Base-by-base conservation (phyloP, 2,329 filamentous ascomycete species). In the Neurospora sp. region DNA sequence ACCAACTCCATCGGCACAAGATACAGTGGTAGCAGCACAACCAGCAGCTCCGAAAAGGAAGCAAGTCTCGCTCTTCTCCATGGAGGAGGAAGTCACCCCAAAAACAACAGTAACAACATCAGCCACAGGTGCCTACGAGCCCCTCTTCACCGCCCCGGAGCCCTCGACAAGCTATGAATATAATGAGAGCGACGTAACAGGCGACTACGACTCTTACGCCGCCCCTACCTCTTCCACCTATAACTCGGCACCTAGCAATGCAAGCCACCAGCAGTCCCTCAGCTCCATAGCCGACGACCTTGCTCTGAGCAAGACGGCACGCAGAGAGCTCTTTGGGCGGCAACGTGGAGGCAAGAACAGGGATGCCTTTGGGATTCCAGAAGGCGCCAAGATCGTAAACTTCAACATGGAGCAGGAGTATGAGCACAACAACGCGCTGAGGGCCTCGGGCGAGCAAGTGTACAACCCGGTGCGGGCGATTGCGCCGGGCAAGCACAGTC, bases 341-440 rank as follows among this genome's bases (percentile, higher is more conserved):
- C 52, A 62, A 33, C 91, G 94, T 5, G 79, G 80, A 28, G 84
- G 84, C 28, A 77, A 78, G 38, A 58, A 28, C 28, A 66, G 19
- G 67, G 10, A 46, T 33, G 78, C 78, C n/a, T 74, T 70, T 39
- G 77, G 77, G 52, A 79, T 73, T 74, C 79, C 40, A 80, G 80
- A 69, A 73, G 84, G 84, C 2, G 84, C 87, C n/a, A 89, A 87
- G 62, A 86, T 97, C 43, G 86, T 94, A 73, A 93, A 91, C 76
- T 97, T 97, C 85, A 93, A 97, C 81, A 94, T 93, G 73, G 93
- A 96, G 78, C 82, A 84, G 70, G 94, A 97, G 81, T 98, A 98
- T 79, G 87, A 86, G 33, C 88, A 91, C 76, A 98, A 98, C 79
- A 92, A 97, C 81, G 85, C 85, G 74, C 78, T 96, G 28, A 87